Percentiles rank a stretch among this genome's conserved stretches.
Conservation (phyloP, 2,329 filamentous ascomycete genomes). For the Trichoderma hamatum region DNA sequence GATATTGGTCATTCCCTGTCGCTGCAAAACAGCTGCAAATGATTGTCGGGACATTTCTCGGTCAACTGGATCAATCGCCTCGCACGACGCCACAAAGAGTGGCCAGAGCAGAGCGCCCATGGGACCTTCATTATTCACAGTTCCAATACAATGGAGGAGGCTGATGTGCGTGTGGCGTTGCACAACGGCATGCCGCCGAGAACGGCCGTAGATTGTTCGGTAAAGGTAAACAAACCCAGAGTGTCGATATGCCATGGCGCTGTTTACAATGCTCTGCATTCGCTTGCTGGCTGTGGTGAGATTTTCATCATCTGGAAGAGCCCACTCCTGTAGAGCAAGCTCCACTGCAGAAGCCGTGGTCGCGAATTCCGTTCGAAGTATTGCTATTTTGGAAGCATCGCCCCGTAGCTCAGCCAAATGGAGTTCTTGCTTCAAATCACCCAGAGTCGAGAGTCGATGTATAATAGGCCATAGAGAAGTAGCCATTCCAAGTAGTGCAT, state of each 20-base stretch:
- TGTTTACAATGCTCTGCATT: constrained; percentile 60
- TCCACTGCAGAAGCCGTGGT: constrained; percentile 59
- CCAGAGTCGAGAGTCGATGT: constrained; percentile 60
- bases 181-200: constrained; percentile 52
- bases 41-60: constrained; percentile 53
- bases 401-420: constrained; percentile 48
- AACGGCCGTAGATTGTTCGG: constrained; percentile 54
- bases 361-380: constrained; percentile 55
- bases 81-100: constrained; percentile 64
- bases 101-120: constrained; percentile 68
- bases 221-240: constrained; percentile 62
- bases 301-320: constrained; percentile 47
- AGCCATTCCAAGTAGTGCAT: constrained; percentile 63
- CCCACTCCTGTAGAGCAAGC: constrained; percentile 57
- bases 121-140: constrained; percentile 58
- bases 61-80: constrained; percentile 55
- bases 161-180: constrained; percentile 57
- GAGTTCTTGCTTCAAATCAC: constrained; percentile 56
- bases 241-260: constrained; percentile 63
- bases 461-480: constrained; percentile 67
- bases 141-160: constrained; percentile 57
- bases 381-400: constrained; percentile 49
- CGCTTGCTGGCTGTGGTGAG: constrained; percentile 32
- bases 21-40: constrained; percentile 56
- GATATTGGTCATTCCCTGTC: constrained; percentile 69